A percentile compares a stretch with the other conserved stretches of the same genome.
Conservation (phyloP, 495 filamentous ascomycete genomes). For the Penicillium verhagenii region DNA sequence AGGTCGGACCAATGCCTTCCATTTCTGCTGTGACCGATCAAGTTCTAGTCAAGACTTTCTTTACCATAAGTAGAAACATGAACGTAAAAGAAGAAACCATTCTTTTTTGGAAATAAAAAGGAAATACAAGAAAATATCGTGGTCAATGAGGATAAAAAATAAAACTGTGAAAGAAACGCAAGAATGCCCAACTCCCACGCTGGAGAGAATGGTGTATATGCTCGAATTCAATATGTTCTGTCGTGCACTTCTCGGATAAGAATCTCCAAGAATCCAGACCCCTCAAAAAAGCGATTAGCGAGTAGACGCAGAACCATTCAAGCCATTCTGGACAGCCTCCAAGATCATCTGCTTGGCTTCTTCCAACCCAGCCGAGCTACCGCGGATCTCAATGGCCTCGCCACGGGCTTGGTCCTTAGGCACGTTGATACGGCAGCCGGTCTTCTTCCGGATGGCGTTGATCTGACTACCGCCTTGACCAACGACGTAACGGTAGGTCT, state of each 20-base stretch:
- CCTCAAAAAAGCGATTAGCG: conserved; percentile 20
- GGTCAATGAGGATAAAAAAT: conserved; percentile 4
- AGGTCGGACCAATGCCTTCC: neutral
- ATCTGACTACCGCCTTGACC: conserved; percentile 87
- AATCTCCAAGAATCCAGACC: neutral
- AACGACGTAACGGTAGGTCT: conserved; percentile 85
- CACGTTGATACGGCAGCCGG: conserved; percentile 87
- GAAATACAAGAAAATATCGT: conserved; percentile 16
- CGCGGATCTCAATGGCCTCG: conserved; percentile 87
- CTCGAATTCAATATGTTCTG: conserved; percentile 19
- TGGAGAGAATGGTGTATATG: conserved; percentile 15
- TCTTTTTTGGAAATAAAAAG: conserved; percentile 18
- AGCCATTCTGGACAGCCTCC: conserved; percentile 61
- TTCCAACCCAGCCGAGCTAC: conserved; percentile 76
- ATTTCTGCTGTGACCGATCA: no score
- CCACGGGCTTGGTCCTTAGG: conserved; percentile 73
- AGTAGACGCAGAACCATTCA: conserved; percentile 24
- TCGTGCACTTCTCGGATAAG: neutral
- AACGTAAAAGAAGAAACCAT: conserved; percentile 20
- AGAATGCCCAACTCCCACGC: conserved; percentile 12
- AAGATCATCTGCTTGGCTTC: conserved; percentile 87
- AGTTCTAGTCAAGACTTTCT: neutral
- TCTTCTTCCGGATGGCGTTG: conserved; percentile 87
- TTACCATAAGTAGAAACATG: neutral
- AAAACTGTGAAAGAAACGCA: conserved; percentile 15